Base-by-base conservation (phyloP, 306 rosid species). In the Canavalia ensiformis region DNA sequence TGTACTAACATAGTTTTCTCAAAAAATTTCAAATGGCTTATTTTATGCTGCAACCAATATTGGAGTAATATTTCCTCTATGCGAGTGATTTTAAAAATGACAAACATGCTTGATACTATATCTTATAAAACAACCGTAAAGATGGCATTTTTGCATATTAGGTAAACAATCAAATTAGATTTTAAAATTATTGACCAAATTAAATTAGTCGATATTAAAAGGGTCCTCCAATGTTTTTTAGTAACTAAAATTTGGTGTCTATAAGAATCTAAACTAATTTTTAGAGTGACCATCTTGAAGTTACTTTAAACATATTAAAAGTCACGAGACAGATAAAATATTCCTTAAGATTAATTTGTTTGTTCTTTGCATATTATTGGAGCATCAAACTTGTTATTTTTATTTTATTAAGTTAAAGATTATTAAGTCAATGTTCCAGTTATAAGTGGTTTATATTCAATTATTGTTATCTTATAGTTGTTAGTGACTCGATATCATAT, bases 391-490 rank as follows among this genome's bases (percentile, higher is more conserved):
- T 9, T 47, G 52, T 47, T 37, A 56, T 25, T 55, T 56, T 56
- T 5, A 6, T 56, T 2, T 25, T 56, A 56, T 25, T 56, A 63
- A 10, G 13, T 47, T 47, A 47, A 47, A 37, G 46, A 35, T 63
- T 35, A 35, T 18, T 6, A 28, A 58, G 47, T 37, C 30, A 29
- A 41, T 42, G 49, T 3, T 56, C 29, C 62, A 57, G 60, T 56
- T 57, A 74, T 41, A 52, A 44, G 70, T 8, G 46, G 58, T 44
- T 74, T 74, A 8, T 6, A 30, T 74, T 12, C 6, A 74, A 74
- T 76, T 31, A 76, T 76, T 30, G 68, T 50, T 66, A 49, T 63
- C 35, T 63, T 18, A 12, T 60, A 31, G 58, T 35, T 46, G 54
- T 67, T 4, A 42, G 37, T 8, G 34, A 25, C 35, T 42, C 12